Evolutionary conservation across 148 eudicot genomes (phyloP), one percentile per base, ranked within the genome.

Genomic region (Euryodendron excelsum): DNA sequence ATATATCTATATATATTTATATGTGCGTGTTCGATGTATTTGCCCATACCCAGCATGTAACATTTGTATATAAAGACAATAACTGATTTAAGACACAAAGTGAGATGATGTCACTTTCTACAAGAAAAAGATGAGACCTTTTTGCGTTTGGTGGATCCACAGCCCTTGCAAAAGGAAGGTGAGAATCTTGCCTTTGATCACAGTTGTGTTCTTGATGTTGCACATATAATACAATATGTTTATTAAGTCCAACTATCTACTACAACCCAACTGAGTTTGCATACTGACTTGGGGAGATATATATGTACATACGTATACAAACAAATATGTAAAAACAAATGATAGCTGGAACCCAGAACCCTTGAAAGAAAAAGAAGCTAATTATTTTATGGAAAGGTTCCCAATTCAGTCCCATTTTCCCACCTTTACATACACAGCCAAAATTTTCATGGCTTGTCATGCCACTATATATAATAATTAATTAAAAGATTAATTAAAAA

Each of bases 71-170:
- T 66, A 36, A 66, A 37, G 70, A 39, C 70, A 66, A 37, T 23
- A 17, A 20, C 70, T 66, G 70, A 17, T 66, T 20, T 66, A 5
- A 9, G 47, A 66, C 70, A 66, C 27, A 34, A 36, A 17, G 70
- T 66, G 70, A 66, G 47, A 12, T 36, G 70, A 66, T 66, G 70
- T 36, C 70, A 66, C 20, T 66, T 66, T n/a, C 25, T 6, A 10
- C 27, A 66, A 20, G 21, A 36, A 34, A 34, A 13, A 8, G 37
- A 37, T 14, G 64, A 3, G 11, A 14, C 39, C 27, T 63, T 66
- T 66, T 25, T 18, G 34, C 25, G 37, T 37, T 37, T 37, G 47
- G 45, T 66, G 70, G 14, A 2, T 36, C 23, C 70, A 21, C 70
- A 34, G 18, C 25, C 45, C 45, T 39, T 39, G 23, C 70, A 21